These are phyloP conservation scores for Trichoderma sp. DNA, from an alignment of 2,329 filamentous ascomycete species.

Conservation along the genomic window DNA sequence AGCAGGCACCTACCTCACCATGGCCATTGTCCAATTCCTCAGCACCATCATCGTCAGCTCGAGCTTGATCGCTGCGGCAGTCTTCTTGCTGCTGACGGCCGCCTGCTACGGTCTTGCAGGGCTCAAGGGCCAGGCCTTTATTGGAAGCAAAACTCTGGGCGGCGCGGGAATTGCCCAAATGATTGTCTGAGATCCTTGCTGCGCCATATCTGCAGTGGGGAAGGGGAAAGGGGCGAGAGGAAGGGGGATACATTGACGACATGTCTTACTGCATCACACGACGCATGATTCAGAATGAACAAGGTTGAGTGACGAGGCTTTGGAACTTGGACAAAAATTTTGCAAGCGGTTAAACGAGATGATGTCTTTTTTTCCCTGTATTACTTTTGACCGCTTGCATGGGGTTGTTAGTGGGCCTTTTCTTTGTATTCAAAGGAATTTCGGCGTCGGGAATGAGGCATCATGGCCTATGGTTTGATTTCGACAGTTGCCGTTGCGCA, in stretches of 20 bases:
- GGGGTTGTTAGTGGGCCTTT: constrained; percentile 15
- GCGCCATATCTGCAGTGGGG: neutral
- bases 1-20: constrained; percentile 76
- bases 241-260: neutral
- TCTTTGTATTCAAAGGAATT: constrained; percentile 15
- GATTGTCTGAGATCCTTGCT: constrained; percentile 67
- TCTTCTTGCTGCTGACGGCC: constrained; percentile 73
- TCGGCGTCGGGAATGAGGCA: constrained; percentile 21
- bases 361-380: neutral
- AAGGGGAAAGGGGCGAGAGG: neutral
- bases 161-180: constrained; percentile 94
- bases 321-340: constrained; percentile 12
- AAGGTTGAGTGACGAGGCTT: neutral
- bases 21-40: constrained; percentile 82
- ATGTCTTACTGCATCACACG: neutral
- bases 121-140: constrained; percentile 79
- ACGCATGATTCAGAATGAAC: constrained; percentile 10
- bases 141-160: constrained; percentile 92
- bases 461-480: constrained; percentile 20
- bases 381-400: constrained; percentile 13
- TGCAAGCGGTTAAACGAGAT: neutral
- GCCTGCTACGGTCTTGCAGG: constrained; percentile 78
- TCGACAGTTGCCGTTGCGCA: constrained; percentile 11
- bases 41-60: constrained; percentile 64
- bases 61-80: constrained; percentile 79